Percentiles rank a stretch among this genome's conserved stretches.
Conservation (phyloP, 2,329 filamentous ascomycete species). For the Fusarium begoniae region DNA sequence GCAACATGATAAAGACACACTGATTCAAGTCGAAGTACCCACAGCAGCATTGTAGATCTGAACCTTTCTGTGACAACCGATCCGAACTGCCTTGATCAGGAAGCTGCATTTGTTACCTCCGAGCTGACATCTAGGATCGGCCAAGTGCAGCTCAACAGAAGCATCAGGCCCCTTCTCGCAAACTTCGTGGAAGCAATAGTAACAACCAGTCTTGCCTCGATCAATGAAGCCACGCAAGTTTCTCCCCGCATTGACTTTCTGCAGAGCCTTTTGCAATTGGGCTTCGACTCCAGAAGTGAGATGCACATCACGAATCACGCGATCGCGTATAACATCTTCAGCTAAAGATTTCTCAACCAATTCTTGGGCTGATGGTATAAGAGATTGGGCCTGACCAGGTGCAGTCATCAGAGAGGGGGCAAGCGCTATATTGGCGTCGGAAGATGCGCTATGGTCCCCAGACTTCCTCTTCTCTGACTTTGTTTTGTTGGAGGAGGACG, state of each 20-base stretch:
- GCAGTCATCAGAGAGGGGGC: background rate
- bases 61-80: background rate
- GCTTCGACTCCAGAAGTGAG: background rate
- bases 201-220: rapidly evolving
- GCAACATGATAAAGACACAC: background rate
- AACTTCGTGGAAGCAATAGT: background rate
- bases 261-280: background rate
- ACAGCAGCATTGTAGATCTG: background rate
- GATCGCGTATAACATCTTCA: background rate
- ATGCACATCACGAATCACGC: background rate
- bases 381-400: background rate
- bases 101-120: background rate
- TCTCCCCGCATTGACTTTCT: rapidly evolving
- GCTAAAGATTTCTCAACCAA: rapidly evolving
- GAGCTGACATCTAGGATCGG: background rate
- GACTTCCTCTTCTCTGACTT: background rate
- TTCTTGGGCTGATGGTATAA: rapidly evolving
- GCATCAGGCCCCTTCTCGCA: background rate
- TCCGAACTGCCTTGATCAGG: background rate
- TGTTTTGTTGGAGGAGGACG: background rate
- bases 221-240: background rate
- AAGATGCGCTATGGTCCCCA: background rate
- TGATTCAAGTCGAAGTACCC: background rate
- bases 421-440: background rate
- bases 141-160: rapidly evolving